These are phyloP conservation scores for Talaromyces sp. DNA, from an alignment of 2,329 filamentous ascomycete genomes.

Conservation along the genomic window DNA sequence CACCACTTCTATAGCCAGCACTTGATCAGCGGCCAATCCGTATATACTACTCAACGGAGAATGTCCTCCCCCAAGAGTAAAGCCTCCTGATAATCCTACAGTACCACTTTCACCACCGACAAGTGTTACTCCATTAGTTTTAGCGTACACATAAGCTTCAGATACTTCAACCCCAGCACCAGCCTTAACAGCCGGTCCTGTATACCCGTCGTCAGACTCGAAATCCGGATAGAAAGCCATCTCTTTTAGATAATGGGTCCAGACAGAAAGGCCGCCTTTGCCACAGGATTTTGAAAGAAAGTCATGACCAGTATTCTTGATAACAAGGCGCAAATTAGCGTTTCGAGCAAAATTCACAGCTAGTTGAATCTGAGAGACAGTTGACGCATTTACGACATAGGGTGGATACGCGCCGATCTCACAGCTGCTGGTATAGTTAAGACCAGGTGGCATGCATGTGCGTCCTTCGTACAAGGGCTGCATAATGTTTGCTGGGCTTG, in stretches of 20 bases:
- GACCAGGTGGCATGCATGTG: not conserved
- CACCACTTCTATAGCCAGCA: conserved; percentile 51
- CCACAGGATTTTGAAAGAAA: conserved; percentile 47
- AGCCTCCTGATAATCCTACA: conserved; percentile 61
- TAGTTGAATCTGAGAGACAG: not conserved
- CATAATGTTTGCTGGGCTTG: not conserved
- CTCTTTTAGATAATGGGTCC: conserved; percentile 51
- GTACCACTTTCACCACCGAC: conserved; percentile 53
- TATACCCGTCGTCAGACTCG: not conserved
- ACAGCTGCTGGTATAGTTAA: not conserved
- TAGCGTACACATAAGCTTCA: conserved; percentile 29
- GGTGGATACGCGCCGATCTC: not conserved
- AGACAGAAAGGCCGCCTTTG: conserved; percentile 48
- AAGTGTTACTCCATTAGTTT: conserved; percentile 48
- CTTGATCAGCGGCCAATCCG: conserved; percentile 59
- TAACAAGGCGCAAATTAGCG: conserved; percentile 34
- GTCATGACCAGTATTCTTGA: conserved; percentile 58
- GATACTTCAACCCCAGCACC: conserved; percentile 34
- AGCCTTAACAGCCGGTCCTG: not conserved
- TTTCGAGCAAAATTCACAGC: conserved; percentile 13
- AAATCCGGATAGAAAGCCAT: conserved; percentile 38
- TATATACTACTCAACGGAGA: conserved; percentile 30
- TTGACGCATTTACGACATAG: not conserved
- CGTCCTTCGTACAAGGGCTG: not conserved
- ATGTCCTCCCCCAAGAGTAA: conserved; percentile 61